A percentile compares a stretch with the other conserved stretches of the same genome.
phyloP scores from a whole-genome alignment of 805 yeast species.

The Saturnispora gosingensis region DNA sequence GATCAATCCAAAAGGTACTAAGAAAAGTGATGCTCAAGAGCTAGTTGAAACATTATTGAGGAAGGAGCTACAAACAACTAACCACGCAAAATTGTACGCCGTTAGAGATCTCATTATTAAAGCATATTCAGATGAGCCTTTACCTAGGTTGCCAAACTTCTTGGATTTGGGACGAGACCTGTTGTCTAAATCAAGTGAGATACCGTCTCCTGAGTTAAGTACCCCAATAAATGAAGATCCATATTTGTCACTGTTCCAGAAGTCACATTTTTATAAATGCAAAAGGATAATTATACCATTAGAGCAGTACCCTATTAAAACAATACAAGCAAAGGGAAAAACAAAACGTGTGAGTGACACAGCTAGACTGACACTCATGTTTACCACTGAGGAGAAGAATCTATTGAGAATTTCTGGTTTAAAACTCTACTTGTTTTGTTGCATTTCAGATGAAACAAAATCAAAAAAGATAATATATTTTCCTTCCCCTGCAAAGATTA shows the following conservation, averaged over 20 bases:
- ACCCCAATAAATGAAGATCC: constrained; percentile 17
- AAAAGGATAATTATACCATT: constrained; percentile 35
- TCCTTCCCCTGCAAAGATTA: constrained; percentile 65
- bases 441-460: constrained; percentile 27
- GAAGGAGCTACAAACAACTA: constrained; percentile 22
- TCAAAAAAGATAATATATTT: constrained; percentile 38
- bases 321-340: not conserved
- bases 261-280: constrained; percentile 47
- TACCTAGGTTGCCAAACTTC: not conserved
- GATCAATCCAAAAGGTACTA: not conserved
- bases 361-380: constrained; percentile 32
- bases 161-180: not conserved
- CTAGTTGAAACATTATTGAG: constrained; percentile 3
- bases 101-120: constrained; percentile 35
- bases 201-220: not conserved
- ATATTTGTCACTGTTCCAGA: constrained; percentile 33
- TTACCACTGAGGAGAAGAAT: constrained; percentile 35
- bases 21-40: constrained; percentile 6
- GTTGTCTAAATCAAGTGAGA: not conserved
- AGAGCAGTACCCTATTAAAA: constrained; percentile 23
- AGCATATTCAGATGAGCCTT: constrained; percentile 16
- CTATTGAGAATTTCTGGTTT: constrained; percentile 27
- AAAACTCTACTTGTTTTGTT: constrained; percentile 47
- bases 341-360: constrained; percentile 14
- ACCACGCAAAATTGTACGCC: constrained; percentile 36